Percentiles rank a stretch among this genome's conserved stretches.
Conservation (phyloP, 352 stramenopile genomes). For the Phytophthora podocarpi region DNA sequence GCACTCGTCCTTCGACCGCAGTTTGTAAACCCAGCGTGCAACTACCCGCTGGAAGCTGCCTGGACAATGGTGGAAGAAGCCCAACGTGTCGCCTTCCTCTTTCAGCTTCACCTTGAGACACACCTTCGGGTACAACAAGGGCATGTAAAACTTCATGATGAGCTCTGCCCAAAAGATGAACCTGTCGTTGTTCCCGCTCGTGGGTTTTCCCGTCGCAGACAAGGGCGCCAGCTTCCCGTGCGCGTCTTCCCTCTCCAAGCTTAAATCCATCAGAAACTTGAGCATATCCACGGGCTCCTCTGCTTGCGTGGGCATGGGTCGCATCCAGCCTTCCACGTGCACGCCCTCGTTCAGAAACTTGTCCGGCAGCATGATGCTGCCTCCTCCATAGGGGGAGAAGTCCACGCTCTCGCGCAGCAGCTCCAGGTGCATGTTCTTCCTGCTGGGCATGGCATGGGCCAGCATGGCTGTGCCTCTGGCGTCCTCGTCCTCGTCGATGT, state of each 20-base stretch:
- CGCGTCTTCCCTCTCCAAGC: slow-evolving; percentile 72
- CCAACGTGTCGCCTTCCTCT: slow-evolving; percentile 76
- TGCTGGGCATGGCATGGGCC: slow-evolving; percentile 33
- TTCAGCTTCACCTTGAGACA: slow-evolving; percentile 88
- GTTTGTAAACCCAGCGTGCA: slow-evolving; percentile 87
- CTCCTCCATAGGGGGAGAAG: slow-evolving; percentile 85
- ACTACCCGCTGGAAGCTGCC: slow-evolving; percentile 88
- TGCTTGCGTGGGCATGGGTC: slow-evolving; percentile 74
- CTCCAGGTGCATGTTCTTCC: slow-evolving; percentile 78
- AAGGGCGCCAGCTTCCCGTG: slow-evolving; percentile 39
- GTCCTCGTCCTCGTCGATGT: slow-evolving; percentile 49
- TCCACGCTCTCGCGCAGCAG: slow-evolving; percentile 83
- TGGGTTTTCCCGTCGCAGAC: slow-evolving; percentile 10
- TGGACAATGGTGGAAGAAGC: slow-evolving; percentile 89
- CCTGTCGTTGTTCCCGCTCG: slow-evolving; percentile 50
- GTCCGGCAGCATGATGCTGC: slow-evolving; percentile 79
- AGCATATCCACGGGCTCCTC: slow-evolving; percentile 90
- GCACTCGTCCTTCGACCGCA: slow-evolving; percentile 78
- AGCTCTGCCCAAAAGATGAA: slow-evolving; percentile 89
- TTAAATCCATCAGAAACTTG: slow-evolving; percentile 90
- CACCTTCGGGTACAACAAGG: slow-evolving; percentile 85
- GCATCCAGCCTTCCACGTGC: slow-evolving; percentile 87
- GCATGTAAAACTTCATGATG: slow-evolving; percentile 92
- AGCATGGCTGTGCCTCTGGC: slow-evolving; percentile 44
- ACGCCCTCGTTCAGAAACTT: slow-evolving; percentile 86